Evolutionary conservation across 129 eudicot species (phyloP).

Genomic region (Heracleum sosnowskyi): DNA sequence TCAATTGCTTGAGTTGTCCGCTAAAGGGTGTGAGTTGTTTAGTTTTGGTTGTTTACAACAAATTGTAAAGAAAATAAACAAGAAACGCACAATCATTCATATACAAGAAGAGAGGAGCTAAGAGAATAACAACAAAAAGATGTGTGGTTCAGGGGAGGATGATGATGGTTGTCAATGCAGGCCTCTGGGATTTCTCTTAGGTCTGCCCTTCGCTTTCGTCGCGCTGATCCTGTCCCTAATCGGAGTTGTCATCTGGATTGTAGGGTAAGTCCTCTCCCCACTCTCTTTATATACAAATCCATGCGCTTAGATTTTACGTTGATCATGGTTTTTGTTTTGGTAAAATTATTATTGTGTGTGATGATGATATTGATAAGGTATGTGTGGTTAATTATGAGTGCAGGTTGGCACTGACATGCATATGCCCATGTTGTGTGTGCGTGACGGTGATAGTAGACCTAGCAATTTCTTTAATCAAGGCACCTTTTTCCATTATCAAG

Average conservation of each 20-base stretch:
- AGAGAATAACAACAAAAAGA: not conserved
- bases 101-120: not conserved
- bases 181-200: conserved; percentile 75
- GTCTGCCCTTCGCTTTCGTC: conserved; percentile 82
- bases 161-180: conserved; percentile 72
- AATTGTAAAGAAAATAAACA: not conserved
- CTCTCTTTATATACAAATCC: not conserved
- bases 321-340: not conserved
- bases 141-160: conserved; percentile 23
- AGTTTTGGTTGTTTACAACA: not conserved
- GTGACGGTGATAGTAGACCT: conserved; percentile 71
- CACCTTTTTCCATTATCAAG: conserved; percentile 77
- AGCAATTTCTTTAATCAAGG: conserved; percentile 60
- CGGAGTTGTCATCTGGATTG: conserved; percentile 74
- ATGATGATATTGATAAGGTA: not conserved
- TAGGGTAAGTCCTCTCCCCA: conserved; percentile 47
- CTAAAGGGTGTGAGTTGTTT: not conserved
- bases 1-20: not conserved
- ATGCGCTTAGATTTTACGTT: not conserved
- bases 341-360: not conserved
- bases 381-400: conserved; percentile 3
- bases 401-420: conserved; percentile 62
- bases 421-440: conserved; percentile 87
- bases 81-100: not conserved
- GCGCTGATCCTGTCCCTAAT: conserved; percentile 63